A percentile compares a stretch with the other conserved stretches of the same genome.
phyloP scores from a whole-genome alignment of 352 stramenopile genomes.

The Pythium guiyangense region DNA sequence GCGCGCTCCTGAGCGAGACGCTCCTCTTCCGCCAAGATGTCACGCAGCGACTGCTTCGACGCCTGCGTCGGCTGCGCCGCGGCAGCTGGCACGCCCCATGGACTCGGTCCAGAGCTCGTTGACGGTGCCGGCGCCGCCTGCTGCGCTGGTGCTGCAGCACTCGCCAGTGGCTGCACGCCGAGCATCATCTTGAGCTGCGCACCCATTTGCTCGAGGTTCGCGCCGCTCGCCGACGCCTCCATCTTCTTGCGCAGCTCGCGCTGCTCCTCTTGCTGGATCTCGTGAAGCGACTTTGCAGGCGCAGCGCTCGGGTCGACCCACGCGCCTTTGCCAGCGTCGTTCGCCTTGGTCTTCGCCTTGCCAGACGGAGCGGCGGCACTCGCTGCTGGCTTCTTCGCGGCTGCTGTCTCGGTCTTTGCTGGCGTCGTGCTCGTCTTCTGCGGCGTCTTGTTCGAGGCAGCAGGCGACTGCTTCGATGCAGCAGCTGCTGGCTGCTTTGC shows the following conservation, averaged over 20 bases:
- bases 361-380: background rate
- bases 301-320: constrained; percentile 29
- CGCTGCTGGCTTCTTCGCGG: background rate
- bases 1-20: constrained; percentile 63
- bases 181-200: constrained; percentile 88
- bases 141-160: constrained; percentile 9
- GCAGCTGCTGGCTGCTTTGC: background rate
- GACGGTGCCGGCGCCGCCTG: background rate
- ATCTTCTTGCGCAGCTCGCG: constrained; percentile 58
- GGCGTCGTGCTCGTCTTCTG: background rate
- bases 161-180: constrained; percentile 42
- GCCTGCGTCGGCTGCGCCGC: constrained; percentile 19
- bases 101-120: constrained; percentile 8
- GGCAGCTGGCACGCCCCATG: constrained; percentile 39
- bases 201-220: constrained; percentile 76
- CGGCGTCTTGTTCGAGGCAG: background rate
- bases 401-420: background rate
- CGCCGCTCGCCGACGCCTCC: constrained; percentile 21
- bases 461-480: constrained; percentile 11
- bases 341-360: constrained; percentile 27
- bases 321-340: constrained; percentile 16
- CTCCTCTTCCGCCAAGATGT: constrained; percentile 83
- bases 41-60: constrained; percentile 54
- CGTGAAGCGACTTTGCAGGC: constrained; percentile 58
- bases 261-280: constrained; percentile 82